phyloP scores from a whole-genome alignment of 768 basidiomycete genomes.

The Psilocybe subaeruginosa region DNA sequence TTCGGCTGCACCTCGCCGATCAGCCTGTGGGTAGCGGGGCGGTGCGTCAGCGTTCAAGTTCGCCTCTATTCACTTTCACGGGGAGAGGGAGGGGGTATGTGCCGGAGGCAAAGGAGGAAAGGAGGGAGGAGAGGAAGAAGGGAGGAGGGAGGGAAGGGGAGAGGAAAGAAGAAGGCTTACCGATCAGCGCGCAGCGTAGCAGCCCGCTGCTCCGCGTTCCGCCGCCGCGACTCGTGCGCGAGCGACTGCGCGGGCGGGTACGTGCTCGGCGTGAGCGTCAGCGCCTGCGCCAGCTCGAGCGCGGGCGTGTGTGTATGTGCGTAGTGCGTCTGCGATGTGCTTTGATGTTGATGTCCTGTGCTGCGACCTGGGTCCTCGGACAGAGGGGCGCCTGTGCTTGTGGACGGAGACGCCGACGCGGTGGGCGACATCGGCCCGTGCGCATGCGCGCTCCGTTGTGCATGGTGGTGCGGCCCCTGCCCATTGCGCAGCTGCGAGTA shows the following conservation, averaged over 20 bases:
- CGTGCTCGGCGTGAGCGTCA: conserved; percentile 44
- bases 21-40: conserved; percentile 29
- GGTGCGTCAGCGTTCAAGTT: too few species aligned
- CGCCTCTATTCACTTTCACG: not conserved
- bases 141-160: not conserved
- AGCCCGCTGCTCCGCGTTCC: conserved; percentile 81
- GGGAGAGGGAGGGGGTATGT: not conserved
- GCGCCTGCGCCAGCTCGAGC: not conserved
- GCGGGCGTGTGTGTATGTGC: too few species aligned
- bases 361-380: too few species aligned
- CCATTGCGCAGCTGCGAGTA: too few species aligned
- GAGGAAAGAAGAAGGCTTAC: not conserved
- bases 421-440: too few species aligned
- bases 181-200: conserved; percentile 69
- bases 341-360: too few species aligned
- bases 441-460: too few species aligned
- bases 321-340: too few species aligned
- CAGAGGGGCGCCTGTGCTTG: too few species aligned
- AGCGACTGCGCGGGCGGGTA: conserved; percentile 49
- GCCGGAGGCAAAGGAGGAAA: not conserved
- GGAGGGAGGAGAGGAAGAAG: not conserved
- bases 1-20: conserved; percentile 75
- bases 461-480: too few species aligned
- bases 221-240: conserved; percentile 66
- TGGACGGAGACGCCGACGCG: too few species aligned